Percentiles rank a stretch among this genome's conserved stretches.
These are phyloP conservation scores for Phytophthora pluvialis DNA, from an alignment of 352 stramenopile genomes.

Conservation along the genomic window DNA sequence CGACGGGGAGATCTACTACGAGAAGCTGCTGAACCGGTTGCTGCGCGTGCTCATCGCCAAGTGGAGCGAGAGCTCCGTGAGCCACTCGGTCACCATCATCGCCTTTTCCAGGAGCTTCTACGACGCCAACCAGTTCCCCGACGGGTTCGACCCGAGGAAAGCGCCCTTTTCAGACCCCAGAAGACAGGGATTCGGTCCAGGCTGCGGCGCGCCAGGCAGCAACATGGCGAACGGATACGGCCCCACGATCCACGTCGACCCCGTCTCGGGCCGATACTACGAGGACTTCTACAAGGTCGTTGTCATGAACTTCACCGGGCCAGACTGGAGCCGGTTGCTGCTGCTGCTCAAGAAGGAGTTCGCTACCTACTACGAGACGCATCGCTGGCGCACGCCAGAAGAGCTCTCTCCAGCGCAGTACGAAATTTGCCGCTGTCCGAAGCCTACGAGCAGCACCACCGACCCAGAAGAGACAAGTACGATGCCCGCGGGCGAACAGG, in stretches of 20 bases:
- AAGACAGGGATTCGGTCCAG: conserved; percentile 57
- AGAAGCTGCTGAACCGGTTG: conserved; percentile 88
- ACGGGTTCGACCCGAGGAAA: conserved; percentile 51
- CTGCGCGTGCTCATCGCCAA: conserved; percentile 78
- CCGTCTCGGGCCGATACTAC: conserved; percentile 58
- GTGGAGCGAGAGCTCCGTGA: conserved; percentile 88
- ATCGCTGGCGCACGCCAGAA: conserved; percentile 69
- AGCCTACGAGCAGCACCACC: background rate
- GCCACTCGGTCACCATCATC: conserved; percentile 92
- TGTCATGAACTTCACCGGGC: conserved; percentile 87
- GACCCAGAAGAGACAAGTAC: background rate
- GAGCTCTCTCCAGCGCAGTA: conserved; percentile 62
- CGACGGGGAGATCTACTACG: conserved; percentile 91
- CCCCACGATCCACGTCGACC: conserved; percentile 68
- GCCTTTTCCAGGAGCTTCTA: conserved; percentile 93
- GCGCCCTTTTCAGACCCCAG: conserved; percentile 52
- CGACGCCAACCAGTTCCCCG: conserved; percentile 71
- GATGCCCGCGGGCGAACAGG: background rate
- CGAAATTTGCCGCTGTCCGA: conserved; percentile 47
- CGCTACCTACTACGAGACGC: conserved; percentile 86
- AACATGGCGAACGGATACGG: conserved; percentile 50
- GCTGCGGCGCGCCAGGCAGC: conserved; percentile 32
- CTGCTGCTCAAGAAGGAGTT: conserved; percentile 95
- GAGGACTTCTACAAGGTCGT: conserved; percentile 88
- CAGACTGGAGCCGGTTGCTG: conserved; percentile 93